phyloP scores from a whole-genome alignment of 2,329 filamentous ascomycete genomes.

The Alternaria dauci region DNA sequence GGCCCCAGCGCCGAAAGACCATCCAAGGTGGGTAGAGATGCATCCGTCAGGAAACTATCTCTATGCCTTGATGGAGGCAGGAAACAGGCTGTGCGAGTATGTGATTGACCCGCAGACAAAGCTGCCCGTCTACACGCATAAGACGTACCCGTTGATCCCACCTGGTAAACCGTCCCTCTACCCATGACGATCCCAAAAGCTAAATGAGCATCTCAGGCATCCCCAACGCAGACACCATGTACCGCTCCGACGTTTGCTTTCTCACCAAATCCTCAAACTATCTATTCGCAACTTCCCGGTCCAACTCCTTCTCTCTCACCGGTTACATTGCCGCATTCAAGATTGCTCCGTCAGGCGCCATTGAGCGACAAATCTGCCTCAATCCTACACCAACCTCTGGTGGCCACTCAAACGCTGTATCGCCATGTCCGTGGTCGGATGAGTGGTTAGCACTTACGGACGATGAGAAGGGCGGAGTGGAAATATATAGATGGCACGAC shows the following conservation, averaged over 20 bases:
- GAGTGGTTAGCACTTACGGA: slow-evolving; percentile 92
- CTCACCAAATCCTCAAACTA: slow-evolving; percentile 74
- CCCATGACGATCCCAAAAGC: not conserved
- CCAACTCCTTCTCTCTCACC: slow-evolving; percentile 77
- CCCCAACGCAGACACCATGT: slow-evolving; percentile 67
- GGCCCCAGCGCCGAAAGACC: slow-evolving; percentile 75
- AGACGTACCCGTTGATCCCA: slow-evolving; percentile 80
- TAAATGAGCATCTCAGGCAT: slow-evolving; percentile 37
- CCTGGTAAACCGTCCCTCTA: slow-evolving; percentile 65
- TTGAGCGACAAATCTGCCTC: slow-evolving; percentile 80
- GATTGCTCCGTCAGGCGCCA: slow-evolving; percentile 71
- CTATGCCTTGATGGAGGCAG: slow-evolving; percentile 89
- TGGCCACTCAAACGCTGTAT: slow-evolving; percentile 88
- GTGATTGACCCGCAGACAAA: slow-evolving; percentile 77
- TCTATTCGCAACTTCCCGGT: slow-evolving; percentile 84
- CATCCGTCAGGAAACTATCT: slow-evolving; percentile 80
- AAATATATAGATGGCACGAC: slow-evolving; percentile 87
- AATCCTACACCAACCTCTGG: slow-evolving; percentile 88
- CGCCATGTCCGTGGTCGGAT: slow-evolving; percentile 82
- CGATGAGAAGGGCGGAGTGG: slow-evolving; percentile 85
- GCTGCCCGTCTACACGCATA: slow-evolving; percentile 79
- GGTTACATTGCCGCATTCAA: slow-evolving; percentile 86
- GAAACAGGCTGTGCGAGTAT: slow-evolving; percentile 84
- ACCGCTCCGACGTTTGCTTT: slow-evolving; percentile 85
- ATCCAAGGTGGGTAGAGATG: slow-evolving; percentile 88